Evolutionary conservation across 345 rosid genomes (phyloP).

Genomic region (Litchi chinensis): DNA sequence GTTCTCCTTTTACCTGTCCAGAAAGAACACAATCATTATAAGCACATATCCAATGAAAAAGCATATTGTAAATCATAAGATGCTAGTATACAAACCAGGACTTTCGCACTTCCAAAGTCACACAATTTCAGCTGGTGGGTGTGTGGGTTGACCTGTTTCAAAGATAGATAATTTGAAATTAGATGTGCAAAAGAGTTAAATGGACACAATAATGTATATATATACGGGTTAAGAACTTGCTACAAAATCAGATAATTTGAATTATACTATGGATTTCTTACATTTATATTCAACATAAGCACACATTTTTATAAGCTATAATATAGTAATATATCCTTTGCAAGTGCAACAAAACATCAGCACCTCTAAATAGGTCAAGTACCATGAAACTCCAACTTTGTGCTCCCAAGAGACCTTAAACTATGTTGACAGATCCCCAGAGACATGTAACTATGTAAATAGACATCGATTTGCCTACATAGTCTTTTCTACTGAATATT

Average conservation of each 20-base stretch:
- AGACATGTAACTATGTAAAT: no score
- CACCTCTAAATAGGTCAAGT: not conserved
- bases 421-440: not conserved
- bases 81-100: constrained; percentile 60
- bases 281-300: not conserved
- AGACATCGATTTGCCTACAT: not conserved
- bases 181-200: not conserved
- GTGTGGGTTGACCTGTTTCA: constrained; percentile 86
- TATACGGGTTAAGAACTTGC: not conserved
- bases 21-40: constrained; percentile 15
- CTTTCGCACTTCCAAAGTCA: constrained; percentile 98
- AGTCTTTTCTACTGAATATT: not conserved
- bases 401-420: not conserved
- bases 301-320: not conserved
- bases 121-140: constrained; percentile 95
- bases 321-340: not conserved
- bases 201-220: not conserved
- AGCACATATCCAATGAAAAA: not conserved
- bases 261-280: not conserved
- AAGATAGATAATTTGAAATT: not conserved
- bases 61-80: not conserved
- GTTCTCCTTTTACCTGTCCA: constrained; percentile 92
- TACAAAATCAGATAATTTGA: not conserved
- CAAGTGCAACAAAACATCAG: not conserved
- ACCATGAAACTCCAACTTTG: not conserved